Evolutionary conservation across 768 basidiomycete species (phyloP).

Genomic region (Postia placenta): DNA sequence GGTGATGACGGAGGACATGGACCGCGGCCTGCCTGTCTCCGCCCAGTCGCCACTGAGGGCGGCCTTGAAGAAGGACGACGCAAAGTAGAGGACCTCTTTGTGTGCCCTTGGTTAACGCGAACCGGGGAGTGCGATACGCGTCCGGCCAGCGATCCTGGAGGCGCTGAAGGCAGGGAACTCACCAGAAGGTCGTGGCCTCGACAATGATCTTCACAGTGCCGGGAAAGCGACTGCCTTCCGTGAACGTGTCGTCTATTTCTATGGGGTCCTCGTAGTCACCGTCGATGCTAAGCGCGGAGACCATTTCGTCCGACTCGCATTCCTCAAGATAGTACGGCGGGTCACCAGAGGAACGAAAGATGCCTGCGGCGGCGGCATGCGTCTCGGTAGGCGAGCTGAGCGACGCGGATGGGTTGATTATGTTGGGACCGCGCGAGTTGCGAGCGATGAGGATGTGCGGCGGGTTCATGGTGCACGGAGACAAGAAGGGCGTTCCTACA

Average conservation of each 20-base stretch:
- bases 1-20: slow-evolving; percentile 79
- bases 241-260: slow-evolving; percentile 78
- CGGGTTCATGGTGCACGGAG: slow-evolving; percentile 47
- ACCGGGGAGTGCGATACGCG: not conserved
- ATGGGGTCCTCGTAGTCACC: slow-evolving; percentile 61
- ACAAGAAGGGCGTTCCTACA: too few relatives aligned
- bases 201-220: slow-evolving; percentile 91
- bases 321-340: slow-evolving; percentile 79
- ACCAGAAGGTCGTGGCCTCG: slow-evolving; percentile 89
- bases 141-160: not conserved
- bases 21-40: slow-evolving; percentile 73
- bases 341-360: slow-evolving; percentile 76
- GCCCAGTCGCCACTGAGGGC: slow-evolving; percentile 90
- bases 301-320: slow-evolving; percentile 59
- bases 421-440: slow-evolving; percentile 70
- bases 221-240: slow-evolving; percentile 57
- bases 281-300: slow-evolving; percentile 62
- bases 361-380: slow-evolving; percentile 79
- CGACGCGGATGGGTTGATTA: slow-evolving; percentile 72
- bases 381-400: slow-evolving; percentile 85
- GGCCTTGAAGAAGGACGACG: slow-evolving; percentile 93
- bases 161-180: slow-evolving; percentile 23
- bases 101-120: slow-evolving; percentile 56
- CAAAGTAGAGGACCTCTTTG: slow-evolving; percentile 86
- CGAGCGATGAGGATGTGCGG: slow-evolving; percentile 87